These are phyloP conservation scores for Centaurea solstitialis DNA, from an alignment of 129 eudicot species.

Conservation along the genomic window DNA sequence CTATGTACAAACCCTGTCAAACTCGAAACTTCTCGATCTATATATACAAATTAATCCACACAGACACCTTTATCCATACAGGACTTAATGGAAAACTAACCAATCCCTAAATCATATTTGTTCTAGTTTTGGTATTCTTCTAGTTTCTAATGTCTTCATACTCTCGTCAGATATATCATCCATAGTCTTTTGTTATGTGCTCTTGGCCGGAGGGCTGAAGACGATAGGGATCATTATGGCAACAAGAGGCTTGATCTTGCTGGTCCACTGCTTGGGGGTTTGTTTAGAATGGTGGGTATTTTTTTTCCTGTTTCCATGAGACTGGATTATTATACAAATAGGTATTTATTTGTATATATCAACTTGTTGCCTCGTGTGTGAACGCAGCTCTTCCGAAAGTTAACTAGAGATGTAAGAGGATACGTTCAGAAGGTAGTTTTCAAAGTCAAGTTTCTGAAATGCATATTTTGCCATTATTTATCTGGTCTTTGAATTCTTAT, in stretches of 20 bases:
- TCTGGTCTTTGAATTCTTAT: background rate
- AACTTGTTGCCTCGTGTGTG: background rate
- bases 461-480: background rate
- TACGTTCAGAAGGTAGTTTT: constrained; percentile 83
- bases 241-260: constrained; percentile 98
- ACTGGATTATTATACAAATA: background rate
- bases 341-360: constrained; percentile 8
- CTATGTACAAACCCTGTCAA: too few relatives aligned
- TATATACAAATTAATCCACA: too few relatives aligned
- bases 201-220: constrained; percentile 93
- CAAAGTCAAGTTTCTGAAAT: background rate
- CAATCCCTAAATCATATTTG: background rate
- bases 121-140: background rate
- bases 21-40: too few relatives aligned
- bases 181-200: constrained; percentile 95
- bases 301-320: background rate
- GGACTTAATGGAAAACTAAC: too few relatives aligned
- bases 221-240: constrained; percentile 98
- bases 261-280: constrained; percentile 93
- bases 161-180: constrained; percentile 63
- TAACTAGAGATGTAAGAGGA: constrained; percentile 91
- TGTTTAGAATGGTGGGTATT: constrained; percentile 72
- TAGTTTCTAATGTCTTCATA: background rate
- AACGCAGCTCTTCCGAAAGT: constrained; percentile 77
- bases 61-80: too few relatives aligned